Percentiles rank a stretch among this genome's conserved stretches.
Evolutionary conservation across 371 early-diverging fungal species (phyloP).

Genomic region (Mortierella sp.): DNA sequence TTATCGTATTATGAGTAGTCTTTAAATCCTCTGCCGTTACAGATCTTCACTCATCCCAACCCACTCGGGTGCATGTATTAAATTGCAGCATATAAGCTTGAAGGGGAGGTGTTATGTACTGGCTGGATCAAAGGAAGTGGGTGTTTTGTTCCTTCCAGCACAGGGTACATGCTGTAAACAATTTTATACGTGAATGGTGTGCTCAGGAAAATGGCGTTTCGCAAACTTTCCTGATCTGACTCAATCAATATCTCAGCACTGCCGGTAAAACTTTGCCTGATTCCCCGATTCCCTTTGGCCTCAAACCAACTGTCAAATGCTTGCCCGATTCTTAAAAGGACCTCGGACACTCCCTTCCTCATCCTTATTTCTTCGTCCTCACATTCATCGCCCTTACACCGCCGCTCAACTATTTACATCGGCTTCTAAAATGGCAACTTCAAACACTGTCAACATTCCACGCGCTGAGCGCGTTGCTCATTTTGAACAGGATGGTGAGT

Average conservation of each 20-base stretch:
- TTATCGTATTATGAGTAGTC: slow-evolving; percentile 79
- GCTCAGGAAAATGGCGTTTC: background rate
- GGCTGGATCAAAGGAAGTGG: slow-evolving; percentile 39
- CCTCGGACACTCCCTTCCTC: slow-evolving; percentile 16
- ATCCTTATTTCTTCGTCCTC: slow-evolving; percentile 7
- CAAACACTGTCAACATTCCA: slow-evolving; percentile 30
- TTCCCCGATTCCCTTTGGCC: background rate
- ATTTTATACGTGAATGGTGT: background rate
- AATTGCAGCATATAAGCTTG: slow-evolving; percentile 74
- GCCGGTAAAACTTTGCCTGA: slow-evolving; percentile 1
- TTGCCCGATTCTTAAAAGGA: slow-evolving; percentile 38
- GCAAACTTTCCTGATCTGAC: slow-evolving; percentile 4
- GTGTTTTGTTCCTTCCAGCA: too few relatives aligned
- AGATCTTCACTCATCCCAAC: slow-evolving; percentile 87
- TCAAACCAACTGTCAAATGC: slow-evolving; percentile 16
- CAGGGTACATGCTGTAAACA: too few relatives aligned
- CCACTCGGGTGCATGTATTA: slow-evolving; percentile 89
- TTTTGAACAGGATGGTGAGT: slow-evolving; percentile 60
- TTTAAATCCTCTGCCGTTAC: slow-evolving; percentile 75
- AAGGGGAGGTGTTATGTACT: slow-evolving; percentile 15
- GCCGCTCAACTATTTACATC: slow-evolving; percentile 14
- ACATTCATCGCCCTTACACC: slow-evolving; percentile 1
- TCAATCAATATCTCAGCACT: background rate
- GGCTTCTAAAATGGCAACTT: slow-evolving; percentile 22
- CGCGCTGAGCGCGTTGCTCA: slow-evolving; percentile 60